Evolutionary conservation across 2,329 filamentous ascomycete species (phyloP), one percentile per base, ranked within the genome.

Genomic region (Waltergamsia citrina): DNA sequence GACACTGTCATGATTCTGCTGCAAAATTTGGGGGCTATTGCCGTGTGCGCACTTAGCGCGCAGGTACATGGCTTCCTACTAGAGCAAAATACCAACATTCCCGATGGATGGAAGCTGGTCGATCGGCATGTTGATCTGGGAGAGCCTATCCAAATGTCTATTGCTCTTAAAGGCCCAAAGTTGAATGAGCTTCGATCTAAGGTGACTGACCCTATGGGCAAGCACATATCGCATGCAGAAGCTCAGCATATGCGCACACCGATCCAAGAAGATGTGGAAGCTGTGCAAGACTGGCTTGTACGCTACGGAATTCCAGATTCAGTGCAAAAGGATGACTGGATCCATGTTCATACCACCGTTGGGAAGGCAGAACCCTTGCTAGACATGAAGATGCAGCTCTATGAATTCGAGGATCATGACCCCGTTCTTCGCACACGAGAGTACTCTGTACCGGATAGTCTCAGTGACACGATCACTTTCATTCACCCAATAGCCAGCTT

Each of bases 401-500:
- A 67, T 42, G 49, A 59, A 9, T 69, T 63, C 40, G 42, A 5
- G 48, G 48, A 23, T 46, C 53, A 26, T 38, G 43, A 4, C 50
- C 58, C 2, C 15, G 55, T 67, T 4, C 49, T 71, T 4, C 59
- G 68, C 10, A 59, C 67, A 4, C 56, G 47, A 9, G 50, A 60
- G 14, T 71, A 72, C 41, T 54, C 54, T 3, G 48, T 71, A 3
- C 67, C 68, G 1, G 51, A 51, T 4, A 40, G 46, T 4, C 50
- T 71, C 5, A 43, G 49, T 2, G 43, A 48, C 2, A 46, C 54
- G 36, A 55, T 71, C 34, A 56, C 55, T 34, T 70, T 71, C 39
- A 51, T 71, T 19, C 59, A 67, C 26, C 67, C 68, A 1, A 47
- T 71, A 27, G 52, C 57, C 37, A 64, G 70, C 51, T 71, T 71